Percentiles rank a stretch among this genome's conserved stretches.
Evolutionary conservation across 2,329 filamentous ascomycete species (phyloP).

Genomic region (Fusarium tupiense): DNA sequence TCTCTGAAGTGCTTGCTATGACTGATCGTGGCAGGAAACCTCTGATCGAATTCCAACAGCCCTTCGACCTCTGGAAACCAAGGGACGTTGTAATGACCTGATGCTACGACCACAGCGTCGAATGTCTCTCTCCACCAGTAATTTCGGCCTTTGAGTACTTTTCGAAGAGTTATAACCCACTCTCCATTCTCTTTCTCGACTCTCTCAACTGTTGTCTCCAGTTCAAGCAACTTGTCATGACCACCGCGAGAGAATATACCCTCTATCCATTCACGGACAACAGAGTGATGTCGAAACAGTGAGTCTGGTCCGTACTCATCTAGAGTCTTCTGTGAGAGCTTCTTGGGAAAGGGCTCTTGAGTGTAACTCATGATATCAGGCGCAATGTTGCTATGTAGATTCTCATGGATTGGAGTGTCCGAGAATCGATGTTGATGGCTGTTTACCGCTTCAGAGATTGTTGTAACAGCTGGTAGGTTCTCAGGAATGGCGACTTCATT

Average conservation of each 20-base stretch:
- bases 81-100: constrained; percentile 26
- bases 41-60: constrained; percentile 4
- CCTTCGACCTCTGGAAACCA: constrained; percentile 24
- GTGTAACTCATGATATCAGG: constrained; percentile 25
- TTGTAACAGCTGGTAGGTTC: constrained; percentile 24
- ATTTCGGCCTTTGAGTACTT: constrained; percentile 8
- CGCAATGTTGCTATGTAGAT: constrained; percentile 23
- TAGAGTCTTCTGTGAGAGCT: constrained; percentile 1
- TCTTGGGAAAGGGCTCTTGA: constrained; percentile 11
- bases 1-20: constrained; percentile 30
- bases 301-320: constrained; percentile 6
- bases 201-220: constrained; percentile 10
- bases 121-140: constrained; percentile 30
- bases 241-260: constrained; percentile 4
- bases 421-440: constrained; percentile 34
- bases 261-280: constrained; percentile 24
- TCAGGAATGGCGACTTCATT: constrained; percentile 15
- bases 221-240: constrained; percentile 7
- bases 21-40: not conserved
- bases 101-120: constrained; percentile 26
- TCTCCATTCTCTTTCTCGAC: constrained; percentile 8
- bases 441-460: constrained; percentile 29
- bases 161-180: constrained; percentile 18
- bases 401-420: constrained; percentile 9
- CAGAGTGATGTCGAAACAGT: constrained; percentile 14